Conservation (phyloP, 768 basidiomycete genomes). For the Auricularia sp. region DNA sequence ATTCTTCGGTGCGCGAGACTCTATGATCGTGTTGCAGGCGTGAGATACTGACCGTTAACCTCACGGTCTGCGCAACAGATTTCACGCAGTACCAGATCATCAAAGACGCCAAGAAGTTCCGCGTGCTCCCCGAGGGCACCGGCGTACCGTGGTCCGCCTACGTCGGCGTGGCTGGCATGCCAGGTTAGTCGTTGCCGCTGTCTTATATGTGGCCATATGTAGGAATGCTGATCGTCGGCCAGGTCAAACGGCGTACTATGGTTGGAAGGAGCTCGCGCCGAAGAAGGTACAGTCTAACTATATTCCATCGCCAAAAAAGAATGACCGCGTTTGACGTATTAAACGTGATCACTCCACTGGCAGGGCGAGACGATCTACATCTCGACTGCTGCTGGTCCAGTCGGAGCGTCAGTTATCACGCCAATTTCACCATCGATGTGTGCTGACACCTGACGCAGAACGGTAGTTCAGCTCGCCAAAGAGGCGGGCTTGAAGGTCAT, state of each 20-base stretch:
- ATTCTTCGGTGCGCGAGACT: constrained; percentile 10
- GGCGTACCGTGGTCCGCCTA: constrained; percentile 39
- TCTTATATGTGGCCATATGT: background rate
- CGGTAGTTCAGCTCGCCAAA: constrained; percentile 31
- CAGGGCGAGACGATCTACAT: constrained; percentile 44
- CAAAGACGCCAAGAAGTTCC: constrained; percentile 10
- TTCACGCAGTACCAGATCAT: constrained; percentile 32
- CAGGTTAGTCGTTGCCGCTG: constrained; percentile 6
- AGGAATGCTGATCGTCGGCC: background rate
- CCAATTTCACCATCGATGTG: background rate
- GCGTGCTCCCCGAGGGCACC: constrained; percentile 29
- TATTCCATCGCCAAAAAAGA: background rate
- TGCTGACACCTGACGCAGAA: background rate
- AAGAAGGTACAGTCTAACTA: constrained; percentile 26
- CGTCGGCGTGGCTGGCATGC: constrained; percentile 41
- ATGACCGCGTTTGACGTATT: too few species aligned
- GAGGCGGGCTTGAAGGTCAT: constrained; percentile 30
- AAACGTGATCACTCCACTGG: background rate
- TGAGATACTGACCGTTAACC: background rate
- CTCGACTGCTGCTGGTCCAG: constrained; percentile 36
- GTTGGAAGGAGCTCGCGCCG: constrained; percentile 33
- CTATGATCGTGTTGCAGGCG: constrained; percentile 9
- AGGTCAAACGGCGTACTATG: constrained; percentile 25
- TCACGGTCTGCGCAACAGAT: constrained; percentile 15
- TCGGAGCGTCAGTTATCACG: constrained; percentile 44